Evolutionary conservation across 2,329 filamentous ascomycete species (phyloP).

Genomic region (Scedosporium dehoogii): DNA sequence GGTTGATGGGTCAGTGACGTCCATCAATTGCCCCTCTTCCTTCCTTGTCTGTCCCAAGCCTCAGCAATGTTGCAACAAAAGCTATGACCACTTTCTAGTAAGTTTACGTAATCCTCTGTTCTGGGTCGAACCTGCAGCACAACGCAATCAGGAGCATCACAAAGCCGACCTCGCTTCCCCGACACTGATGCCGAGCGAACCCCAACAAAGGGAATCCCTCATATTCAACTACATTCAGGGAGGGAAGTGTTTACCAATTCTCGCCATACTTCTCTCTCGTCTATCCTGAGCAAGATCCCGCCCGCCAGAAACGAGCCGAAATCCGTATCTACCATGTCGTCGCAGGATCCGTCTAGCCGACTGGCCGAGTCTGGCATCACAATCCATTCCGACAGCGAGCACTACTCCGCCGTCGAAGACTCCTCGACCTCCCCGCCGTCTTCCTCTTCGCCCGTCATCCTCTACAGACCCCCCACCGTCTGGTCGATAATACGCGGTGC

Average conservation of each 20-base stretch:
- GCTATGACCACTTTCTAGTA: neutral
- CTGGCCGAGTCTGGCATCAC: slow-evolving; percentile 67
- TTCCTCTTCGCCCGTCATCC: slow-evolving; percentile 59
- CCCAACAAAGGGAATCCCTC: no score
- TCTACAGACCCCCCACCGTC: slow-evolving; percentile 81
- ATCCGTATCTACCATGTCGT: slow-evolving; percentile 5
- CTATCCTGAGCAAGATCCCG: no score
- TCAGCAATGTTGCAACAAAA: neutral
- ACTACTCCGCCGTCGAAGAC: slow-evolving; percentile 64
- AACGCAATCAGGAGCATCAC: neutral
- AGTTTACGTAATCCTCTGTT: neutral
- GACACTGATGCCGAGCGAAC: no score
- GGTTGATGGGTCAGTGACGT: slow-evolving; percentile 1
- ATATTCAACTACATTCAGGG: no score
- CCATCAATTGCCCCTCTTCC: slow-evolving; percentile 4
- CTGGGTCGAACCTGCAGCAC: neutral
- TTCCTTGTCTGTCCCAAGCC: neutral
- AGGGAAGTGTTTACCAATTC: neutral
- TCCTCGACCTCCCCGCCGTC: slow-evolving; percentile 50
- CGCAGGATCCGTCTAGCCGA: slow-evolving; percentile 30
- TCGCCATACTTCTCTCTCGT: neutral
- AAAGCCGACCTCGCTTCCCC: neutral
- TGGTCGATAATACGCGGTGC: slow-evolving; percentile 81
- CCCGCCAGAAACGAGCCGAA: no score
- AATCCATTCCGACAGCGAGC: slow-evolving; percentile 69